Evolutionary conservation across 2,329 filamentous ascomycete genomes (phyloP).

Genomic region (Triangularia verruculosa): DNA sequence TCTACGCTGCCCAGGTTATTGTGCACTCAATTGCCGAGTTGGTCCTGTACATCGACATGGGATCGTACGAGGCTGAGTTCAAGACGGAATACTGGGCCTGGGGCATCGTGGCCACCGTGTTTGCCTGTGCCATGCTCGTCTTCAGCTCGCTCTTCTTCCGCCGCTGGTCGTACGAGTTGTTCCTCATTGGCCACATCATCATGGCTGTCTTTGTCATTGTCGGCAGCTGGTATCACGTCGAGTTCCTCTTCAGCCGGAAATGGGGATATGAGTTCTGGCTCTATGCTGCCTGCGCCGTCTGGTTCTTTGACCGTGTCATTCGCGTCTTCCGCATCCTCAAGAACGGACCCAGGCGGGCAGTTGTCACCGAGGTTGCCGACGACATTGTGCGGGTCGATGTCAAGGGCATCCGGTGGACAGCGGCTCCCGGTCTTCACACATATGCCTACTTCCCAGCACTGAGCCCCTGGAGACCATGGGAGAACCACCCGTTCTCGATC

Average conservation of each 20-base stretch:
- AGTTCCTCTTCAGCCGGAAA: slow-evolving; percentile 30
- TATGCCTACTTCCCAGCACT: slow-evolving; percentile 51
- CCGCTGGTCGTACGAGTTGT: slow-evolving; percentile 41
- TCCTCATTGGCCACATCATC: slow-evolving; percentile 43
- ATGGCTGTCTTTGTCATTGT: slow-evolving; percentile 41
- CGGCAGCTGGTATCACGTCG: slow-evolving; percentile 44
- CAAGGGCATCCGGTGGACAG: slow-evolving; percentile 36
- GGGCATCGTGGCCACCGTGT: slow-evolving; percentile 41
- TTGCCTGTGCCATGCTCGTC: slow-evolving; percentile 32
- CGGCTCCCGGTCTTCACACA: slow-evolving; percentile 35
- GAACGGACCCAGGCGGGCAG: slow-evolving; percentile 37
- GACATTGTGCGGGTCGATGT: slow-evolving; percentile 42
- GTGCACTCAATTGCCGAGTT: slow-evolving; percentile 44
- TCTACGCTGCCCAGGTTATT: slow-evolving; percentile 37
- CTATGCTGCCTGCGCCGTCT: slow-evolving; percentile 41
- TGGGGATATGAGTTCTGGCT: slow-evolving; percentile 50
- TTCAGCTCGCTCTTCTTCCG: slow-evolving; percentile 38
- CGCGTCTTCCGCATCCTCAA: slow-evolving; percentile 39
- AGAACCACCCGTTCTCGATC: slow-evolving; percentile 55
- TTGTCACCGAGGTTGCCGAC: slow-evolving; percentile 35
- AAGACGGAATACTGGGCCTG: slow-evolving; percentile 41
- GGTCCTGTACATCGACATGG: slow-evolving; percentile 8
- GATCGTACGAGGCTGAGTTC: slow-evolving; percentile 32
- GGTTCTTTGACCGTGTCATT: slow-evolving; percentile 35
- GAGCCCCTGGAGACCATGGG: slow-evolving; percentile 41